phyloP scores from a whole-genome alignment of 129 eudicot genomes.

The Erigeron canadensis region DNA sequence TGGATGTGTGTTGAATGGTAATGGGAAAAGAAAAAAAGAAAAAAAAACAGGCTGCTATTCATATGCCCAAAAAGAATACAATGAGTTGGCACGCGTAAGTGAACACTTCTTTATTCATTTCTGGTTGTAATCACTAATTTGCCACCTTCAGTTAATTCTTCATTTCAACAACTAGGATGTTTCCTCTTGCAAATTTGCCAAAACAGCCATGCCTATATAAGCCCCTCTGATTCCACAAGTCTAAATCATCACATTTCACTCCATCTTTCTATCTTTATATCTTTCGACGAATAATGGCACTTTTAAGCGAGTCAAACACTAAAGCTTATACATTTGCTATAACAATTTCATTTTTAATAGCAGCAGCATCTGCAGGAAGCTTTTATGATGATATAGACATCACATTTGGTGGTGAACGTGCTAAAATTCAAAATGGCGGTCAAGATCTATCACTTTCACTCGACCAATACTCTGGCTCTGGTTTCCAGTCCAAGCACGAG shows the following conservation, averaged over 20 bases:
- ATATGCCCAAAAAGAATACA: too few relatives aligned
- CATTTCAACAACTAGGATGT: not conserved
- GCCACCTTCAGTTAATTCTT: too few relatives aligned
- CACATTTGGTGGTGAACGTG: conserved; percentile 32
- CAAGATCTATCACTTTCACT: conserved; percentile 39
- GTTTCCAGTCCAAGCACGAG: conserved; percentile 39
- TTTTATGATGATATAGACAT: conserved; percentile 29
- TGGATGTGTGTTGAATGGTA: too few relatives aligned
- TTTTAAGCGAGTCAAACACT: not conserved
- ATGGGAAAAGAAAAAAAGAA: too few relatives aligned
- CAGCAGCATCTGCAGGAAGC: conserved; percentile 6
- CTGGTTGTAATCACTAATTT: too few relatives aligned
- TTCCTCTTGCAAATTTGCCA: conserved; percentile 2
- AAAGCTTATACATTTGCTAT: not conserved
- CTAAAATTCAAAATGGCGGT: conserved; percentile 34
- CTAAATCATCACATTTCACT: too few relatives aligned
- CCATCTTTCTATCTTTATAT: not conserved
- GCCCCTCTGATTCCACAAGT: not conserved
- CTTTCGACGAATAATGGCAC: not conserved
- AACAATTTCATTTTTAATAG: not conserved
- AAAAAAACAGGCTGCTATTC: too few relatives aligned
- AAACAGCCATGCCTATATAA: not conserved
- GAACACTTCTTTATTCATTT: too few relatives aligned
- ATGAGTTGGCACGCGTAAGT: too few relatives aligned
- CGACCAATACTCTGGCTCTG: conserved; percentile 40